Evolutionary conservation across 495 filamentous ascomycete genomes (phyloP), one percentile per base, ranked within the genome.

Genomic region (Rhypophila decipiens): DNA sequence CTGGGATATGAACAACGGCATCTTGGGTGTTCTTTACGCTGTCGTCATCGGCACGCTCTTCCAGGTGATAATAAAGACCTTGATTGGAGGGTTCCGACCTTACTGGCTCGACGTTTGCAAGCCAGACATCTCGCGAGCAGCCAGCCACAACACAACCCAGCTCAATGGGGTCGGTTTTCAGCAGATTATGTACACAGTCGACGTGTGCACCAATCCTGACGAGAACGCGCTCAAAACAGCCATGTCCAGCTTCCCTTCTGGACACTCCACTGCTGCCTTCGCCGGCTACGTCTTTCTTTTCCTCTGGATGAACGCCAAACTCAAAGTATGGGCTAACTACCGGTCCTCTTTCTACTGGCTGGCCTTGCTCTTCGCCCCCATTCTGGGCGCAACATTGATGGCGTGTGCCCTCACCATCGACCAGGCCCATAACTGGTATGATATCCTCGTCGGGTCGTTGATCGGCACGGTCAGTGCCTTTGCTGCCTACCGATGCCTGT

Each of bases 271-370:
- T 0, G 73, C 73, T 8, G 74, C 79, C 0, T 84, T 82, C 45
- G 76, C 77, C 0, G 76, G 72, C 15, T 74, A 76, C 39, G 55
- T 72, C 7, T 85, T 71, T 46, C 58, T 83, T 4, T 69, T 67
- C n/a, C 67, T 85, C 0, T 86, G 81, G 56, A 64, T 85, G 15
- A 84, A 85, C 49, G 80, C 76, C 5, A 83, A 84, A 48, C 66
- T 86, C 19, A 82, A 83, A 60, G 69, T 79, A 18, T 81, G 78
- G 50, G 51, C 73, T 38, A 72, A 78, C 60, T 76, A 78, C 52
- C 79, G 81, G 46, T 74, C 80, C 1, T 71, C 75, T n/a, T 73
- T 81, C 71, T 84, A 79, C 80, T 83, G 82, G 64, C 55, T 82
- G 1, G 63, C 77, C 29, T 68, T 63, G 17, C 60, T 75, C 15